Conservation (phyloP, 2,329 filamentous ascomycete species). For the Parasarocladium wereldwijsianum region DNA sequence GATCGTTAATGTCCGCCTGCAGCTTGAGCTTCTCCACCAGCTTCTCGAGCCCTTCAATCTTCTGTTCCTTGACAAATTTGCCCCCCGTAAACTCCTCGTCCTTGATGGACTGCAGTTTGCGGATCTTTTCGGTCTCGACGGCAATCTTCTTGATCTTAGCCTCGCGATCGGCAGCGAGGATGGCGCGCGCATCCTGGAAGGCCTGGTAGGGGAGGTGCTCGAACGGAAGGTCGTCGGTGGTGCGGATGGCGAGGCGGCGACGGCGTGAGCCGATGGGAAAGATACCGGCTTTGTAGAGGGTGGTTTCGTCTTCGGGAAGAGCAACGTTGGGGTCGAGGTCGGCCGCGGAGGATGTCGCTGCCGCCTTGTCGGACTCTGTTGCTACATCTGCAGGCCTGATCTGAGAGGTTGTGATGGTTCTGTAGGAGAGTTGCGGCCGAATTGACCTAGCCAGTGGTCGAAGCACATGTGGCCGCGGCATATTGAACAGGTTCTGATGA, state of each 20-base stretch:
- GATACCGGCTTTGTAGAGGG: conserved; percentile 56
- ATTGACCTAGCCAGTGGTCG: conserved; percentile 7
- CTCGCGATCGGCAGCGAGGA: conserved; percentile 64
- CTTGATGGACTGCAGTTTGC: conserved; percentile 45
- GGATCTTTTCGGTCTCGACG: conserved; percentile 52
- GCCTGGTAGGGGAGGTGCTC: conserved; percentile 93
- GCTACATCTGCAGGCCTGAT: no score
- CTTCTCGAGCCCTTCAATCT: conserved; percentile 53
- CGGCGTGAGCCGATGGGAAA: conserved; percentile 72
- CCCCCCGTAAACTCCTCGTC: conserved; percentile 44
- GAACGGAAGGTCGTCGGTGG: conserved; percentile 59
- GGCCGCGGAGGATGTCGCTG: conserved; percentile 19
- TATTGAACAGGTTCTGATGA: no score
- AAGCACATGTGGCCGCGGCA: conserved; percentile 6
- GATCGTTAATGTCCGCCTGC: conserved; percentile 86
- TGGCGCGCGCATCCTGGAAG: conserved; percentile 86
- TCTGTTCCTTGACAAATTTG: conserved; percentile 47
- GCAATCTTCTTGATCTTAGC: conserved; percentile 67
- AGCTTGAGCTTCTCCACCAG: conserved; percentile 73
- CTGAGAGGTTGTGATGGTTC: no score
- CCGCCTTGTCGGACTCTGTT: neutral
- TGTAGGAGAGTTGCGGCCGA: neutral
- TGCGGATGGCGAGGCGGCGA: conserved; percentile 59
- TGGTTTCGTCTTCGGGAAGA: conserved; percentile 36
- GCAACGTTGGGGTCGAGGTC: conserved; percentile 56